These are phyloP conservation scores for Cutaneotrichosporon curvatum DNA, from an alignment of 1,284 basidiomycete genomes.

Conservation along the genomic window DNA sequence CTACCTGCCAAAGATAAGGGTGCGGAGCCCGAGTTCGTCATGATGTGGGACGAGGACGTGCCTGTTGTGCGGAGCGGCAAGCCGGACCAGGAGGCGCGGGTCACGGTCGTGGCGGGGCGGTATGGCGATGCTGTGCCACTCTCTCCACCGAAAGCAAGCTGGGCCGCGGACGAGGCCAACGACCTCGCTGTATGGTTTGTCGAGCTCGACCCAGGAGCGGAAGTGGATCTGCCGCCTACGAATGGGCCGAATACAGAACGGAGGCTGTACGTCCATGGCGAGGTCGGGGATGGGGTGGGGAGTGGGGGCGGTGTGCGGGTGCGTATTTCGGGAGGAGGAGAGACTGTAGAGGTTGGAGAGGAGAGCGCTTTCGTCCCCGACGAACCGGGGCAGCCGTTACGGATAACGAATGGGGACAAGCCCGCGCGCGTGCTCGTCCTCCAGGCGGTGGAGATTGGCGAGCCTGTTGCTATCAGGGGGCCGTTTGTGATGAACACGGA, in stretches of 20 bases:
- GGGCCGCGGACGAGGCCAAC: conserved; percentile 1
- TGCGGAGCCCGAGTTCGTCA: conserved; percentile 12
- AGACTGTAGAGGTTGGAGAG: neutral
- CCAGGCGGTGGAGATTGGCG: conserved; percentile 10
- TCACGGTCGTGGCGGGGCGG: conserved; percentile 10
- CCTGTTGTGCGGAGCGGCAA: conserved; percentile 1
- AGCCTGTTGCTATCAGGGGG: conserved; percentile 12
- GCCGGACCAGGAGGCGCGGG: neutral
- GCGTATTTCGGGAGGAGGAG: too few relatives aligned
- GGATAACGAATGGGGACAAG: conserved; percentile 1
- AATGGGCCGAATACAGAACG: conserved; percentile 3
- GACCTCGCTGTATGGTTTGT: conserved; percentile 15
- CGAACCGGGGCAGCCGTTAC: neutral
- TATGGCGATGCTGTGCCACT: conserved; percentile 4
- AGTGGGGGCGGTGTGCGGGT: too few relatives aligned
- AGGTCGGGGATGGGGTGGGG: too few relatives aligned
- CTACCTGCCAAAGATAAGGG: conserved; percentile 10
- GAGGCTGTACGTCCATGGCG: conserved; percentile 13
- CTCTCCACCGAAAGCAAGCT: conserved; percentile 4
- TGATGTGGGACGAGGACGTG: conserved; percentile 16
- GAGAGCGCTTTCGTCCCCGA: conserved; percentile 1
- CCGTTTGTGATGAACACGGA: conserved; percentile 18
- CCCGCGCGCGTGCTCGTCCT: conserved; percentile 9
- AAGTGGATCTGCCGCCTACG: conserved; percentile 5
- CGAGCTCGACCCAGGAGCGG: conserved; percentile 7